These are phyloP conservation scores for Oxytropis ochrocephala DNA, from an alignment of 306 rosid species.

Conservation along the genomic window DNA sequence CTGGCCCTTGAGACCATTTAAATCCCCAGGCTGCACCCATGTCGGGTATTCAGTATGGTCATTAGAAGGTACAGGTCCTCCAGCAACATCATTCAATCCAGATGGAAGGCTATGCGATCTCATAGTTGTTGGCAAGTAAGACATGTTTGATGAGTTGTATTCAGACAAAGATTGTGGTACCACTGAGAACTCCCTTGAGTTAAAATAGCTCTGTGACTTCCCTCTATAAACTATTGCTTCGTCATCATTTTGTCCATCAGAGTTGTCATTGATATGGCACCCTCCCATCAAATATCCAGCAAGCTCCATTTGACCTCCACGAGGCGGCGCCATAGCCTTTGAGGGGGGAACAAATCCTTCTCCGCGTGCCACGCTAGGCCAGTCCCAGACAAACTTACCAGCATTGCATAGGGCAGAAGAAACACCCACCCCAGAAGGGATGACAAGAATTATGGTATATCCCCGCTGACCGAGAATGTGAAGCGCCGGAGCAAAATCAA, in stretches of 20 bases:
- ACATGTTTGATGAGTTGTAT: conserved; percentile 39
- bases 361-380: conserved; percentile 93
- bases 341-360: conserved; percentile 78
- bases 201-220: conserved; percentile 56
- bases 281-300: conserved; percentile 79
- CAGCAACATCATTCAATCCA: conserved; percentile 53
- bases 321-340: conserved; percentile 47
- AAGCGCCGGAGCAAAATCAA: conserved; percentile 92
- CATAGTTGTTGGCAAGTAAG: conserved; percentile 34
- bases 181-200: conserved; percentile 52
- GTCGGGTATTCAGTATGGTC: conserved; percentile 50
- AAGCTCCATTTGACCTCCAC: conserved; percentile 45
- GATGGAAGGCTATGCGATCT: conserved; percentile 80
- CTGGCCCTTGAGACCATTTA: conserved; percentile 81
- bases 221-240: conserved; percentile 84
- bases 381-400: conserved; percentile 98
- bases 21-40: conserved; percentile 87
- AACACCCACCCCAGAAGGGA: conserved; percentile 85
- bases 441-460: conserved; percentile 79
- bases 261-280: conserved; percentile 48
- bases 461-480: conserved; percentile 98
- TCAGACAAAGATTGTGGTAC: conserved; percentile 64
- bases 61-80: conserved; percentile 34
- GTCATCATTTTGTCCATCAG: conserved; percentile 60
- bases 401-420: conserved; percentile 94